Base-by-base conservation (phyloP, 148 eudicot genomes). In the Cornus suecica region DNA sequence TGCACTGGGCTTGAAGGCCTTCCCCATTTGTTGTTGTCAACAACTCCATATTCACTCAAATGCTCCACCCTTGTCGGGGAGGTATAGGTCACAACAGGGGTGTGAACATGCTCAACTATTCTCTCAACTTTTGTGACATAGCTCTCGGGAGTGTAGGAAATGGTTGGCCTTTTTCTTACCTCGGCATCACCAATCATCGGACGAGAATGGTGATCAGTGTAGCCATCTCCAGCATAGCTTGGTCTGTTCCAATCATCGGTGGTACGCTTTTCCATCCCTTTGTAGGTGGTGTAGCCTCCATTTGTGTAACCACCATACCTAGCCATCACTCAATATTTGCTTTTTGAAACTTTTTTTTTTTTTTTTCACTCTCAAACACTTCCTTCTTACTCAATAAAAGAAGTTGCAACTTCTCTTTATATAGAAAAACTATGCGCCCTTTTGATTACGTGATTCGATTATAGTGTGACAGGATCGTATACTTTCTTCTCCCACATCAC, bases 101-200 rank as follows among this genome's bases (percentile, higher is more conserved):
- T 11, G 25, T 25, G 58, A 26, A 64, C 60, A 18, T 42, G 69
- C 56, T 74, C 69, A 7, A 64, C 77, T 10, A 65, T 22, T 20
- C 27, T 62, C 27, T 74, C 69, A 4, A 32, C 20, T 9, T 16
- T 65, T 26, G 69, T 20, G 60, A 11, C 28, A n/a, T 37, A 37
- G 69, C 41, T 51, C 64, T 13, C 0, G 45, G 67, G 48, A 65
- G 2, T 24, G 27, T 65, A 65, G 28, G 30, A 0, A 42, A 74
- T 42, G 70, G 65, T 48, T 7, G 77, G 77, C 70, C 41, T 64
- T 28, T 65, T 74, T 28, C 77, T 37, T 63, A 69, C 76, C 69
- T 74, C 76, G 1, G 37, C 58, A 13, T 74, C 76, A 3, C 63
- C 18, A 26, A 65, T 45, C 32, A 74, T 58, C 0, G 68, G 76